Evolutionary conservation across 2,329 filamentous ascomycete species (phyloP), one percentile per base, ranked within the genome.

Genomic region (Beauveria brongniartii): DNA sequence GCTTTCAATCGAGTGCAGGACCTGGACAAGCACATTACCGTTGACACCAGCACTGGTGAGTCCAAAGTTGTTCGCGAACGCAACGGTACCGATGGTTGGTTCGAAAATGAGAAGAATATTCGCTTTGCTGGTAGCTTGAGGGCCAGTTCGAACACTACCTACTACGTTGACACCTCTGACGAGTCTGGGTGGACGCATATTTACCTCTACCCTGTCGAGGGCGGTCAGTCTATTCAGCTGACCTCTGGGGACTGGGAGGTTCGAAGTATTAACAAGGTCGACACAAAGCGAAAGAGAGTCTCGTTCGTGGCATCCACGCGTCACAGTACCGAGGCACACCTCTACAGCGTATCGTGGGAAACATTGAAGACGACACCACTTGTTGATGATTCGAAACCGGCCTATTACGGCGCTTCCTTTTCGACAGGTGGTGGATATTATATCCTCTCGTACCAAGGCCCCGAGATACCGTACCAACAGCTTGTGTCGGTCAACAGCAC

Each of bases 1-100:
- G 82, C 83, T 0, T 89, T 83, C 73, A 89, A 89, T 70, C 82
- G 87, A 5, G 84, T 88, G 0, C 87, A 90, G 67, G 85, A 89
- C 64, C 72, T 77, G 1, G 84, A 87, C 62, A 86, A 85, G 63
- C 75, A 87, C 16, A 79, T 89, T 1, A 71, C 83, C 0, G 82
- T 89, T 3, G 78, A 87, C 63, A 77, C 81, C 1, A 72, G 75
- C 1, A 74, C 77, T 2, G 71, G 51, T 18, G 44, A 48, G 18
- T 50, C 59, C 30, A 55, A 43, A 12, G 16, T 41, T 6, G 55
- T 50, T 8, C 0, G 82, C 88, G 77, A 85, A 69, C 78, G 84
- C 3, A 80, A 87, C 55, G 85, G 82, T 1, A 76, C 74, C 0
- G 78, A 80, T 14, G 85, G 85, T 2, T 88, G 85, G 85, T 74